These are phyloP conservation scores for Cadophora malorum DNA, from an alignment of 2,329 filamentous ascomycete genomes.

Conservation along the genomic window DNA sequence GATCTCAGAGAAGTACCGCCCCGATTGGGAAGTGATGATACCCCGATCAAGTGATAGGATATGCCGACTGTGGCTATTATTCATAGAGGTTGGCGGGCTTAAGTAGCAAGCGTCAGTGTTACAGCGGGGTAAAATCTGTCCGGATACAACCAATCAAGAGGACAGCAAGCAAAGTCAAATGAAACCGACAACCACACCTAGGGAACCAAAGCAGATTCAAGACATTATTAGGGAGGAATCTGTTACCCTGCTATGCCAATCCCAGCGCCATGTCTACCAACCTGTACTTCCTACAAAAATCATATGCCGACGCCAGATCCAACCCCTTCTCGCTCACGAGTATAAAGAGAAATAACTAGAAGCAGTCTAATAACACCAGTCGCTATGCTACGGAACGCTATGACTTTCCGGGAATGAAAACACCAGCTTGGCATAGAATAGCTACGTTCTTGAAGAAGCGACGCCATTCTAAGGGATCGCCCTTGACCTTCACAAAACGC, in stretches of 20 bases:
- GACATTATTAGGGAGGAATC: conserved; percentile 1
- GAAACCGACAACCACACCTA: neutral
- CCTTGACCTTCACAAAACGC: conserved; percentile 91
- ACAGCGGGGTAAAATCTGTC: conserved; percentile 17
- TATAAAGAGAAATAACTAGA: neutral
- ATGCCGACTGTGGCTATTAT: neutral
- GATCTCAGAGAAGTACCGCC: neutral
- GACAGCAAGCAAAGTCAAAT: neutral
- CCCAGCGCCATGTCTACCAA: neutral
- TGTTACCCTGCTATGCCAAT: neutral
- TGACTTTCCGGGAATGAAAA: conserved; percentile 62
- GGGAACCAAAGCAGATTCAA: neutral
- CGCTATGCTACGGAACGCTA: conserved; percentile 22
- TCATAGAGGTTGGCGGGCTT: too few species aligned
- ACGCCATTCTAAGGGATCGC: conserved; percentile 95
- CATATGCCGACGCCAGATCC: conserved; percentile 14
- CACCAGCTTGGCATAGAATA: conserved; percentile 82
- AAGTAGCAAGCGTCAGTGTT: conserved; percentile 9
- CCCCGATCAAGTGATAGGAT: neutral
- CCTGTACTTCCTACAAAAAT: neutral
- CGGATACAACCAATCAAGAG: conserved; percentile 4
- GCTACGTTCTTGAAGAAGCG: conserved; percentile 97
- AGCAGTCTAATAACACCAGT: conserved; percentile 16
- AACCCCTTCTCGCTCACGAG: neutral
- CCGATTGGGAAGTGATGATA: neutral